A percentile compares a stretch with the other conserved stretches of the same genome.
These are phyloP conservation scores for Micractinium conductrix DNA, from an alignment of 139 green algal species.

Conservation along the genomic window DNA sequence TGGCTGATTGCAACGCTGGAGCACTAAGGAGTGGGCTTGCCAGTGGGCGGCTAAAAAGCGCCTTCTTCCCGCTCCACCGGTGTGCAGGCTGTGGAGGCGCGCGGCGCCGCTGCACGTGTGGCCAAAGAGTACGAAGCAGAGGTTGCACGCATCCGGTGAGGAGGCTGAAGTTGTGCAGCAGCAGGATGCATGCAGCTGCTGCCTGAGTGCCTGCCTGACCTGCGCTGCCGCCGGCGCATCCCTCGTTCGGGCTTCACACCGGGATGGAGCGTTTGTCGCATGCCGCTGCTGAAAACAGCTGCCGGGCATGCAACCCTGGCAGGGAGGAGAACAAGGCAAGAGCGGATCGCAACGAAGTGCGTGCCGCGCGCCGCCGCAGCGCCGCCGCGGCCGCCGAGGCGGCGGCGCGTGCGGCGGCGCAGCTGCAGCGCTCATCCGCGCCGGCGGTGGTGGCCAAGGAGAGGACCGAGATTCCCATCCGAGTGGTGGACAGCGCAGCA, in stretches of 20 bases:
- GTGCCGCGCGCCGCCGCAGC: conserved; percentile 2
- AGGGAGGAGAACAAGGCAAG: conserved; percentile 32
- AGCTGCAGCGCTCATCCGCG: not conserved
- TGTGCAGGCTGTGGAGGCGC: not conserved
- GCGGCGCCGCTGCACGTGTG: not conserved
- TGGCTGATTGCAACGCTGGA: no score
- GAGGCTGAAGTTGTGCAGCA: no score
- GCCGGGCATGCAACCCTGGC: no score
- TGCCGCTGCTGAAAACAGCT: no score
- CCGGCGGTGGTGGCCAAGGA: not conserved
- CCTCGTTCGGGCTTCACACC: no score
- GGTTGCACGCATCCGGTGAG: conserved; percentile 3
- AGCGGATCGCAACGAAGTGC: conserved; percentile 19
- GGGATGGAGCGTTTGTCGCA: no score
- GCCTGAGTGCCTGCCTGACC: no score
- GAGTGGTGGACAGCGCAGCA: not conserved
- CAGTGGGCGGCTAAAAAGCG: no score
- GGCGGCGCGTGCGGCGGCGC: not conserved
- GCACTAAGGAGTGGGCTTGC: no score
- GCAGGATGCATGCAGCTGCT: no score
- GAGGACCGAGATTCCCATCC: conserved; percentile 15
- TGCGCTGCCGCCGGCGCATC: no score
- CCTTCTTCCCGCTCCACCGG: no score
- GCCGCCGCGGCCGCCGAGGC: not conserved
- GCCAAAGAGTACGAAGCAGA: not conserved